phyloP scores from a whole-genome alignment of 306 rosid genomes.

The Astragalus membranaceus region DNA sequence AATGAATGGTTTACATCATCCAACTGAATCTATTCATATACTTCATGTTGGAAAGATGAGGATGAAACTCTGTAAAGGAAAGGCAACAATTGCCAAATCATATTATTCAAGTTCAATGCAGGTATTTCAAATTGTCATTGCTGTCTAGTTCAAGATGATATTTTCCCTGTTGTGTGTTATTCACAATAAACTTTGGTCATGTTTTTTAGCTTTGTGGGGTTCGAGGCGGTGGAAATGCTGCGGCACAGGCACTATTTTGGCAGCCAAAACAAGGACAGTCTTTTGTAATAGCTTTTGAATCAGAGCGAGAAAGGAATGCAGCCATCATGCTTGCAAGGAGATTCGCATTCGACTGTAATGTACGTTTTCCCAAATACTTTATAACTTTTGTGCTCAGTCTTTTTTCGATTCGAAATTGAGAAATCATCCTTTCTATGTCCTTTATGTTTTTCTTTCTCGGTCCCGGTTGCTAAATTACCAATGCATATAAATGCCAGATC shows the following conservation, averaged over 20 bases:
- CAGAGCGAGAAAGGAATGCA: conserved; percentile 92
- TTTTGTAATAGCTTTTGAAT: conserved; percentile 85
- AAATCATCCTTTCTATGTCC: background rate
- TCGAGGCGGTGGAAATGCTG: conserved; percentile 96
- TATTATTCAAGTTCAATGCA: conserved; percentile 90
- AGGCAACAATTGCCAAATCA: conserved; percentile 71
- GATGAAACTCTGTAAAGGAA: conserved; percentile 83
- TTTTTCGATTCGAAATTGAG: background rate
- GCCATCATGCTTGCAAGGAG: conserved; percentile 95
- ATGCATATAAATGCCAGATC: conserved; percentile 48
- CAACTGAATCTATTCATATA: conserved; percentile 74
- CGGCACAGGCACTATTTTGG: conserved; percentile 88
- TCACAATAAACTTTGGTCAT: background rate
- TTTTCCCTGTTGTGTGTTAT: background rate
- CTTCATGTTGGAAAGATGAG: conserved; percentile 97
- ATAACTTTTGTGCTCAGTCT: background rate
- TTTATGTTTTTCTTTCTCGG: background rate
- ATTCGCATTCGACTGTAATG: conserved; percentile 96
- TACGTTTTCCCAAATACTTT: conserved; percentile 34
- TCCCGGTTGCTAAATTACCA: conserved; percentile 9
- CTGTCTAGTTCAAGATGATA: background rate
- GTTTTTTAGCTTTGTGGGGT: conserved; percentile 82
- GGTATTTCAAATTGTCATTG: conserved; percentile 38
- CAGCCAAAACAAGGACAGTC: conserved; percentile 78
- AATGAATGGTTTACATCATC: conserved; percentile 60